These are phyloP conservation scores for Afroboletus lepidellus DNA, from an alignment of 1,284 basidiomycete species.

Conservation along the genomic window DNA sequence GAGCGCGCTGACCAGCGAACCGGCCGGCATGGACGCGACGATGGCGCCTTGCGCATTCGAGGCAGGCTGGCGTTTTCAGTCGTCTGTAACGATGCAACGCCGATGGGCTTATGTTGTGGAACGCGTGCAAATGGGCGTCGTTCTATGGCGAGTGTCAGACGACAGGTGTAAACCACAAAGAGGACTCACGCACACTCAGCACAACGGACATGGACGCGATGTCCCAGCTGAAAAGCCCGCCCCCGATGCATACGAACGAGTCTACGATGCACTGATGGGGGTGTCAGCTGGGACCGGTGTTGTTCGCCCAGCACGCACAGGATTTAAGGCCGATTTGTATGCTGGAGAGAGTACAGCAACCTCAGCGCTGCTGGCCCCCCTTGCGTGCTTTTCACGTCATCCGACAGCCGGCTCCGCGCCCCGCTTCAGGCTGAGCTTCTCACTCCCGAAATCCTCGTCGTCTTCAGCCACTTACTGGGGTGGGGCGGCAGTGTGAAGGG, in stretches of 20 bases:
- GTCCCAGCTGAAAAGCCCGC: constrained; percentile 75
- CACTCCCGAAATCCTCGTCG: constrained; percentile 42
- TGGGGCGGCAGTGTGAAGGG: constrained; percentile 20
- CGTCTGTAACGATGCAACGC: not conserved
- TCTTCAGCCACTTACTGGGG: constrained; percentile 29
- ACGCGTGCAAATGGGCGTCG: constrained; percentile 50
- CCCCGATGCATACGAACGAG: constrained; percentile 78
- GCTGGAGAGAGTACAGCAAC: constrained; percentile 36
- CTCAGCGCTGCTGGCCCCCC: constrained; percentile 21
- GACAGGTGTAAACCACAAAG: not conserved
- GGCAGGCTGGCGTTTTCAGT: constrained; percentile 40
- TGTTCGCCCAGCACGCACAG: constrained; percentile 35
- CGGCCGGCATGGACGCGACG: constrained; percentile 76
- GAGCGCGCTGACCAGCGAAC: constrained; percentile 63
- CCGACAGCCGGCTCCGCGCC: constrained; percentile 36
- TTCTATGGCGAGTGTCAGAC: constrained; percentile 42
- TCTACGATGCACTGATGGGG: constrained; percentile 59
- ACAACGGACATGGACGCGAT: constrained; percentile 83
- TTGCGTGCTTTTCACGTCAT: constrained; percentile 24
- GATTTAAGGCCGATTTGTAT: constrained; percentile 50
- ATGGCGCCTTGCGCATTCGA: constrained; percentile 68
- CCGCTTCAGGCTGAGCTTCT: constrained; percentile 43
- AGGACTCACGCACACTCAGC: constrained; percentile 48
- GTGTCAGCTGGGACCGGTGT: constrained; percentile 13
- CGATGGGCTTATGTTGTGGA: constrained; percentile 41